A percentile compares a stretch with the other conserved stretches of the same genome.
These are phyloP conservation scores for Clonostachys byssicola DNA, from an alignment of 2,329 filamentous ascomycete genomes.

Conservation along the genomic window DNA sequence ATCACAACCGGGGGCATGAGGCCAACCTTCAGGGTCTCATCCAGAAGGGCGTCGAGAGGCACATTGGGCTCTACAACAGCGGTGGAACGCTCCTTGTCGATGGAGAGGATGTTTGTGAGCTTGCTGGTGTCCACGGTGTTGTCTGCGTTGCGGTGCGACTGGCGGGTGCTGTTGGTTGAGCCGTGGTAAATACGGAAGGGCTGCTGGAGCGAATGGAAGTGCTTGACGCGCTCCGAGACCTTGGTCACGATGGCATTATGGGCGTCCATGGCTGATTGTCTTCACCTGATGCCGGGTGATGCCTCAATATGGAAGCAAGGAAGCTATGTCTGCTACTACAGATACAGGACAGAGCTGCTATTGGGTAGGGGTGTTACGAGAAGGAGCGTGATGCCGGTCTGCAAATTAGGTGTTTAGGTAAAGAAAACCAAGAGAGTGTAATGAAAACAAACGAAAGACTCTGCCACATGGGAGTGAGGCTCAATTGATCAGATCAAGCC, in stretches of 20 bases:
- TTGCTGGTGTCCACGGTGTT: constrained; percentile 64
- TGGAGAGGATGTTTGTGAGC: constrained; percentile 56
- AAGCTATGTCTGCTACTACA: no score
- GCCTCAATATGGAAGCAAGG: neutral
- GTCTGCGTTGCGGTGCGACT: constrained; percentile 38
- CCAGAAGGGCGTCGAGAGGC: constrained; percentile 60
- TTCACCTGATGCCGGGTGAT: neutral
- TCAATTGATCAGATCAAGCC: no score
- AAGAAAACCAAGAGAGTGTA: no score
- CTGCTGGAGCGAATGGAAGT: constrained; percentile 35
- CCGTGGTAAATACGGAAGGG: constrained; percentile 76
- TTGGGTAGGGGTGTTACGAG: no score
- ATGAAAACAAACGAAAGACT: no score
- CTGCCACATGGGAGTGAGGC: no score
- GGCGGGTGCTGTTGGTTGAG: constrained; percentile 71
- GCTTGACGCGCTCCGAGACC: constrained; percentile 35
- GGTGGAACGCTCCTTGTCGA: constrained; percentile 48
- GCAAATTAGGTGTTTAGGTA: no score
- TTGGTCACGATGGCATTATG: constrained; percentile 37
- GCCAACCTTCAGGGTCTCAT: constrained; percentile 47
- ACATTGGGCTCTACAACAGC: constrained; percentile 69
- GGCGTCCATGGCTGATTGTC: constrained; percentile 25
- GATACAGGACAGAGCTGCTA: no score
- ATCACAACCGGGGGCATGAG: constrained; percentile 64
- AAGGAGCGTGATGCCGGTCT: no score